Evolutionary conservation across 108 stramenopile genomes (phyloP), one percentile per base, ranked within the genome.

Genomic region (Stephanodiscus triporus): DNA sequence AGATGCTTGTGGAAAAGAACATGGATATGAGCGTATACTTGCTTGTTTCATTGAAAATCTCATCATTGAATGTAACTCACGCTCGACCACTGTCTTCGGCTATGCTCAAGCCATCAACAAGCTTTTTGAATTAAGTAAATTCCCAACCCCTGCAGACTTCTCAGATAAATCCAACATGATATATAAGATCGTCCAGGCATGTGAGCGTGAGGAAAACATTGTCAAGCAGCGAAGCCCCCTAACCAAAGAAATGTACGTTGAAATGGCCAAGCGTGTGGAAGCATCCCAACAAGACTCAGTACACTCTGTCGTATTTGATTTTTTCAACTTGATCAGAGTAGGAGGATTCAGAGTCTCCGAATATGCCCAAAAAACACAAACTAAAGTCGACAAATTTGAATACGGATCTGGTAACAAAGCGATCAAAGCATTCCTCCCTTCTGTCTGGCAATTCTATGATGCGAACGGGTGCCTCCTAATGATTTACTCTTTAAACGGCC

Each of bases 161-260:
- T 9, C 29, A 0, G 17, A 32, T 26, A 2, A 27, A 2, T 20
- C 30, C 11, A 37, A 64, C 22, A 14, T 2, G 23, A 2, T 24
- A 47, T 9, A 14, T n/a, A n/a, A n/a, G n/a, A 17, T 66, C 9
- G 22, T 23, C 0, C 27, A 47, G 3, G 19, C 26, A 8, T 11
- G 54, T 34, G 32, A 2, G 32, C 32, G 32, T 4, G 32, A 34
- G 5, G 32, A 34, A 5, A 5, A 54, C n/a, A 34, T 68, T 20
- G 53, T 51, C 27, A 55, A 37, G 16, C 51, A 55, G 34, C 29
- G 34, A 26, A 53, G 32, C 11, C 66, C 66, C 23, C 1, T 67
- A 2, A 32, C 49, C 36, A n/a, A 51, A 29, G n/a, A 67, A 27
- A 67, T 68, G 67, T 36, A n/a, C 1, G 30, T 2, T 53, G 49